Evolutionary conservation across 768 basidiomycete genomes (phyloP).

Genomic region (Psilocybe tampanensis): DNA sequence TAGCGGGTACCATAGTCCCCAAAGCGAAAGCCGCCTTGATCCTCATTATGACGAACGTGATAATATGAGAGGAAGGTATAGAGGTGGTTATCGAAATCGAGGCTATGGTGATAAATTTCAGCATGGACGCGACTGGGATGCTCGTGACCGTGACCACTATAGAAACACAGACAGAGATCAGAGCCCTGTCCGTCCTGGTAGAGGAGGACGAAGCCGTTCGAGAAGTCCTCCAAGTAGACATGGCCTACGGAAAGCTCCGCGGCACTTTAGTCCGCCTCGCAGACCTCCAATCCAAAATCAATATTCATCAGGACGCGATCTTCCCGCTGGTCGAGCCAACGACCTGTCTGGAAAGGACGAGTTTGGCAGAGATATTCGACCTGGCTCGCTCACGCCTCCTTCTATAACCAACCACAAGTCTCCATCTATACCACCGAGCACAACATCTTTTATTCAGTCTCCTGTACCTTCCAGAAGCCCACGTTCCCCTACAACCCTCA

Average conservation of each 20-base stretch:
- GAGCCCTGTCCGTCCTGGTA: constrained; percentile 37
- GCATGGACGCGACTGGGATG: constrained; percentile 53
- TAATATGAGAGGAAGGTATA: constrained; percentile 52
- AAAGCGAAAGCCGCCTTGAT: constrained; percentile 50
- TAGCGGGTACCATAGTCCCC: constrained; percentile 52
- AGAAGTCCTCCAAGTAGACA: constrained; percentile 71
- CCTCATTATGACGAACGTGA: constrained; percentile 53
- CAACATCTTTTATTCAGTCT: constrained; percentile 23
- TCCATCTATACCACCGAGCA: constrained; percentile 14
- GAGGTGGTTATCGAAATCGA: constrained; percentile 61
- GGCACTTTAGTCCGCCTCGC: constrained; percentile 62
- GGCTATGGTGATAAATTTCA: constrained; percentile 50
- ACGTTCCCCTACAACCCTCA: constrained; percentile 25
- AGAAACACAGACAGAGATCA: constrained; percentile 42
- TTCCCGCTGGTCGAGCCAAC: constrained; percentile 26
- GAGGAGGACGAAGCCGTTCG: constrained; percentile 66
- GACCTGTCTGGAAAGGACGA: constrained; percentile 69
- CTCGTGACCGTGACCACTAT: constrained; percentile 57
- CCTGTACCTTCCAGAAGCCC: constrained; percentile 22
- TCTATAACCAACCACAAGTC: constrained; percentile 22
- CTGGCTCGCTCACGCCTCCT: constrained; percentile 43
- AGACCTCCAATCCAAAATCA: constrained; percentile 37
- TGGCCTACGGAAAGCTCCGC: constrained; percentile 49
- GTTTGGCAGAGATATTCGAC: constrained; percentile 82
- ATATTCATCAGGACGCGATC: constrained; percentile 25